phyloP scores from a whole-genome alignment of 2,329 filamentous ascomycete species.

The Graphiopsis chlorocephala region DNA sequence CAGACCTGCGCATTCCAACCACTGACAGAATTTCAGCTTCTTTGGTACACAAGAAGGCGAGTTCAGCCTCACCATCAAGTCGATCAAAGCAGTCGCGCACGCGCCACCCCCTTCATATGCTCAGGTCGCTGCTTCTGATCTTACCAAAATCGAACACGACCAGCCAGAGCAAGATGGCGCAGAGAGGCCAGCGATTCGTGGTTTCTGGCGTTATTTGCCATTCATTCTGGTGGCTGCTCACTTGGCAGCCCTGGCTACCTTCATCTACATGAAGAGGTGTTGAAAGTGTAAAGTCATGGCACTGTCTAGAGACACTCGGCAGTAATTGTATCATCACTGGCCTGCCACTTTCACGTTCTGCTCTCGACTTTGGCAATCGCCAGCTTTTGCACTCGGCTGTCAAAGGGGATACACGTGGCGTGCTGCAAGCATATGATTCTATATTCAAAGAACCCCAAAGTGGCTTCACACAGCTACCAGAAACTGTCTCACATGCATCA shows the following conservation, averaged over 20 bases:
- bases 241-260: neutral
- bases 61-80: conserved; percentile 58
- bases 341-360: neutral
- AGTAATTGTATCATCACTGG: neutral
- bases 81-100: conserved; percentile 49
- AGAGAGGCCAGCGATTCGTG: neutral
- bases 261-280: neutral
- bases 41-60: conserved; percentile 70
- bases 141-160: neutral
- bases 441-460: neutral
- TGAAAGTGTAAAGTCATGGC: neutral
- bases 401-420: neutral
- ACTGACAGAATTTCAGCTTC: conserved; percentile 50
- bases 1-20: neutral
- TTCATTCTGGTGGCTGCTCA: neutral
- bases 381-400: neutral
- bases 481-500: neutral
- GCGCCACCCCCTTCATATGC: conserved; percentile 20
- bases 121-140: neutral
- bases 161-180: neutral
- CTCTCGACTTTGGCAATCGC: neutral
- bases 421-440: neutral
- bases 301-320: neutral
- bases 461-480: neutral
- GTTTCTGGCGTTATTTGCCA: neutral